Percentiles rank a stretch among this genome's conserved stretches.
phyloP scores from a whole-genome alignment of 768 basidiomycete species.

The Auricularia sp. region DNA sequence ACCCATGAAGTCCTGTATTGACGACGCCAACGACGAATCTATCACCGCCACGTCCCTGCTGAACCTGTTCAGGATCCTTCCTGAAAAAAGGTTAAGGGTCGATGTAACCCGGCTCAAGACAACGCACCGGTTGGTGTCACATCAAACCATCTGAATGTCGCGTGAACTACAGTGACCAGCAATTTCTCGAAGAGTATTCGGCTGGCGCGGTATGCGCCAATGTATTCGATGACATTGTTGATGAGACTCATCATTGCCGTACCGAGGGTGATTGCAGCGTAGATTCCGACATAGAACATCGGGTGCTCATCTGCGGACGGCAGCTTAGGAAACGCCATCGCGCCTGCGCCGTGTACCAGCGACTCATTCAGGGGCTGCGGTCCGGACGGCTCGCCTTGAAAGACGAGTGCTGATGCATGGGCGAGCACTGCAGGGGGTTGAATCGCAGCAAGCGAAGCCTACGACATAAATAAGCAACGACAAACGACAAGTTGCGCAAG shows the following conservation, averaged over 20 bases:
- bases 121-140: neutral
- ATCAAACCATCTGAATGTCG: conserved; percentile 51
- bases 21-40: conserved; percentile 9
- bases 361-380: neutral
- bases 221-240: conserved; percentile 18
- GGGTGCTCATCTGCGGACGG: conserved; percentile 16
- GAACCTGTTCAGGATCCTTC: conserved; percentile 18
- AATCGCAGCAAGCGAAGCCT: neutral
- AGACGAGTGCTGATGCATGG: neutral
- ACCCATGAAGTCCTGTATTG: conserved; percentile 42
- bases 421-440: neutral
- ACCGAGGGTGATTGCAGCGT: conserved; percentile 13
- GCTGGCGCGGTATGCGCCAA: conserved; percentile 41
- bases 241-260: conserved; percentile 11
- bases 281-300: conserved; percentile 15
- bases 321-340: neutral
- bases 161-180: conserved; percentile 59
- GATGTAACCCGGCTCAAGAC: no score
- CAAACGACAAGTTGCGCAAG: no score
- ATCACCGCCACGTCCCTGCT: conserved; percentile 19
- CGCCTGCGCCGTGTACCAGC: neutral
- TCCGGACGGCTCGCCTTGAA: neutral
- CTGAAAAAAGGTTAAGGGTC: neutral
- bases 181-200: conserved; percentile 35
- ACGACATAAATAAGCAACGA: neutral